These are phyloP conservation scores for Hypoxylon sp. DNA, from an alignment of 2,329 filamentous ascomycete genomes.

Conservation along the genomic window DNA sequence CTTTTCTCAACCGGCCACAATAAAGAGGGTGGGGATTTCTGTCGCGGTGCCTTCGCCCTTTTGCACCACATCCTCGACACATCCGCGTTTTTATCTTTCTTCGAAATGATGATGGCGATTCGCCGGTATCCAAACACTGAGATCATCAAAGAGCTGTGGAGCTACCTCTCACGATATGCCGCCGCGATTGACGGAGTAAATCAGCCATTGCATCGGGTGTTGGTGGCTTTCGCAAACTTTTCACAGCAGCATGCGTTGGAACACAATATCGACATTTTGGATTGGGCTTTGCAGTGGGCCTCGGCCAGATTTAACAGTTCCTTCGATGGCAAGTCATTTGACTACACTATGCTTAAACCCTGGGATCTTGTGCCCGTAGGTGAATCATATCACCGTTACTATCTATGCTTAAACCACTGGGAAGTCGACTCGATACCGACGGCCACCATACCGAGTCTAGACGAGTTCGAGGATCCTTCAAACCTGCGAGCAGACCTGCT, in stretches of 20 bases:
- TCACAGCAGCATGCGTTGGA: conserved; percentile 38
- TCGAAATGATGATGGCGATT: conserved; percentile 41
- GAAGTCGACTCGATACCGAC: conserved; percentile 43
- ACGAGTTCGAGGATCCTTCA: conserved; percentile 38
- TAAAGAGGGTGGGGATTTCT: conserved; percentile 43
- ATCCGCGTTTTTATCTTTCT: conserved; percentile 45
- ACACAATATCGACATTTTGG: conserved; percentile 41
- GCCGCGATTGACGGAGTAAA: conserved; percentile 39
- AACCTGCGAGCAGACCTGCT: conserved; percentile 45
- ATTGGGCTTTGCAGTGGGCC: conserved; percentile 44
- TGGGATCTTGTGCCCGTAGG: conserved; percentile 46
- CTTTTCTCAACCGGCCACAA: conserved; percentile 44
- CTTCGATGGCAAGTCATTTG: conserved; percentile 47
- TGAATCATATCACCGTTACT: conserved; percentile 46
- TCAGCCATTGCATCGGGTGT: conserved; percentile 39
- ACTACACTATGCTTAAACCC: conserved; percentile 47
- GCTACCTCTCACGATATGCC: conserved; percentile 43
- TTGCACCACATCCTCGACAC: conserved; percentile 44
- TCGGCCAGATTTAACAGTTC: conserved; percentile 42
- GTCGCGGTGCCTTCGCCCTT: conserved; percentile 41
- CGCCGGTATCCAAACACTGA: conserved; percentile 40
- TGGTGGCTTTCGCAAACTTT: conserved; percentile 42
- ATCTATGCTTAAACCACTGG: conserved; percentile 46
- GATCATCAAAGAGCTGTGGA: conserved; percentile 45
- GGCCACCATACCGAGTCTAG: conserved; percentile 41